phyloP scores from a whole-genome alignment of 2,329 filamentous ascomycete genomes.

The Ophiocordyceps camponoti-saundersi region DNA sequence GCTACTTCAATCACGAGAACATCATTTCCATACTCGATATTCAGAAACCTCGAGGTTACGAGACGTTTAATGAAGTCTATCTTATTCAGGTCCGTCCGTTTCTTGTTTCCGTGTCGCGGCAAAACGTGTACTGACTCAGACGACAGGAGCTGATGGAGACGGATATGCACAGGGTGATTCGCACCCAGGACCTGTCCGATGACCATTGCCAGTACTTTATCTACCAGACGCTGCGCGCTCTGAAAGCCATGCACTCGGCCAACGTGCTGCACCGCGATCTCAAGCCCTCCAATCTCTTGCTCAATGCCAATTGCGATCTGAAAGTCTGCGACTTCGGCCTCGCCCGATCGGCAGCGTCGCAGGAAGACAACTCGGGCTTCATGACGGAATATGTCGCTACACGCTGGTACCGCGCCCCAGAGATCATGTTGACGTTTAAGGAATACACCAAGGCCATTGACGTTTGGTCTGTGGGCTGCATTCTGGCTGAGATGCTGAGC shows the following conservation, averaged over 20 bases:
- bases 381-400: constrained; percentile 99
- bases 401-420: constrained; percentile 94
- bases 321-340: constrained; percentile 99
- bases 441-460: constrained; percentile 99
- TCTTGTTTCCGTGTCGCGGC: background rate
- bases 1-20: constrained; percentile 99
- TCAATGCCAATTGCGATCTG: constrained; percentile 97
- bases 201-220: constrained; percentile 99
- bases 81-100: constrained; percentile 68
- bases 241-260: constrained; percentile 98
- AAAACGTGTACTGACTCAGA: background rate
- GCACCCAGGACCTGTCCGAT: constrained; percentile 94
- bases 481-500: constrained; percentile 95
- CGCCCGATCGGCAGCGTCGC: constrained; percentile 85
- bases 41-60: constrained; percentile 91
- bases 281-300: constrained; percentile 89
- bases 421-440: constrained; percentile 99
- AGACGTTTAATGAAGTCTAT: constrained; percentile 94
- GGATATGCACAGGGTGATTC: constrained; percentile 97
- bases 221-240: constrained; percentile 91
- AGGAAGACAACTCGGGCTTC: constrained; percentile 99
- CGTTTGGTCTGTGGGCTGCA: constrained; percentile 97
- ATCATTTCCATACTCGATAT: constrained; percentile 99
- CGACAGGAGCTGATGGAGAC: constrained; percentile 93
- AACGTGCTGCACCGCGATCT: constrained; percentile 95